These are phyloP conservation scores for Hypomontagnella monticulosa DNA, from an alignment of 495 filamentous ascomycete genomes.

Conservation along the genomic window DNA sequence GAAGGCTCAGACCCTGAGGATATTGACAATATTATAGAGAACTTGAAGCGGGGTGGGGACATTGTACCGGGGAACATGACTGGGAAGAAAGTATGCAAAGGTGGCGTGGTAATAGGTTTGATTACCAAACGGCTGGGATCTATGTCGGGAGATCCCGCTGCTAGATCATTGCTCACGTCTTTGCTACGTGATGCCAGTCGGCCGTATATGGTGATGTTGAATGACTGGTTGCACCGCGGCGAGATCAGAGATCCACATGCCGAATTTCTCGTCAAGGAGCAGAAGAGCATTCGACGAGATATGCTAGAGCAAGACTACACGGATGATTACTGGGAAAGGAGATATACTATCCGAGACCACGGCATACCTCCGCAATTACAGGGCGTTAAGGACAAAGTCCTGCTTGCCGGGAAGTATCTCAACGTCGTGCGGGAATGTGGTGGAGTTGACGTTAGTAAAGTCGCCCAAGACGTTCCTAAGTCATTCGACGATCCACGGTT, in stretches of 20 bases:
- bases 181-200: slow-evolving; percentile 87
- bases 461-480: slow-evolving; percentile 84
- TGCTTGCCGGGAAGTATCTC: slow-evolving; percentile 95
- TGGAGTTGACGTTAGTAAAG: slow-evolving; percentile 92
- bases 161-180: slow-evolving; percentile 78
- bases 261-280: slow-evolving; percentile 95
- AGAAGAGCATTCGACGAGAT: slow-evolving; percentile 92
- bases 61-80: slow-evolving; percentile 78
- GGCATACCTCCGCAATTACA: slow-evolving; percentile 94
- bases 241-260: slow-evolving; percentile 93
- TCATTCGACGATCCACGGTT: slow-evolving; percentile 92
- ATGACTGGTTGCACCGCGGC: slow-evolving; percentile 97
- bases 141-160: slow-evolving; percentile 93
- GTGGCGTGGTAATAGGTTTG: slow-evolving; percentile 85
- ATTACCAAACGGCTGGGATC: slow-evolving; percentile 83
- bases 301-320: slow-evolving; percentile 95
- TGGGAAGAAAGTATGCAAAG: slow-evolving; percentile 92
- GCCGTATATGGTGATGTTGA: slow-evolving; percentile 97
- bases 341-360: slow-evolving; percentile 91
- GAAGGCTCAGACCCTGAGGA: slow-evolving; percentile 84
- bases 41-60: slow-evolving; percentile 87
- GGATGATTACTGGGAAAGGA: slow-evolving; percentile 98
- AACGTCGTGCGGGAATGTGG: slow-evolving; percentile 98
- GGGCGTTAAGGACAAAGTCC: slow-evolving; percentile 89
- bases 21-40: slow-evolving; percentile 76